A percentile compares a stretch with the other conserved stretches of the same genome.
These are phyloP conservation scores for Kitagawia praeruptora DNA, from an alignment of 129 eudicot species.

Conservation along the genomic window DNA sequence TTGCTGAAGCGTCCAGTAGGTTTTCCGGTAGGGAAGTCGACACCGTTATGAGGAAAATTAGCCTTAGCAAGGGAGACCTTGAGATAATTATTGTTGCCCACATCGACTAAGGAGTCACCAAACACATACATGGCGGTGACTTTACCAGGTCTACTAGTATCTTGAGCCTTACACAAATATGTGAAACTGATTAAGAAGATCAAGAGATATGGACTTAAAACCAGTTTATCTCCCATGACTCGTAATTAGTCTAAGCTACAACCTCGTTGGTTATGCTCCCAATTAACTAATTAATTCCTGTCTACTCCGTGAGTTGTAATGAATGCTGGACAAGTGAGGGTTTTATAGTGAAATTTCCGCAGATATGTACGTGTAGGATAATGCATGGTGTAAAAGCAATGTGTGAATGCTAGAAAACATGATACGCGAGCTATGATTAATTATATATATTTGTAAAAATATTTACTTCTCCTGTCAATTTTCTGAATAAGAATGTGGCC, in stretches of 20 bases:
- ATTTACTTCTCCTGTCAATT: background rate
- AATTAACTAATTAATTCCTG: background rate
- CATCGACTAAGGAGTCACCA: conserved; percentile 8
- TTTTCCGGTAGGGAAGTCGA: conserved; percentile 57
- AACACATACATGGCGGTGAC: background rate
- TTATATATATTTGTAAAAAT: background rate
- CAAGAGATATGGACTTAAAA: background rate
- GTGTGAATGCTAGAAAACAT: background rate
- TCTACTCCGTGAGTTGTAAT: background rate
- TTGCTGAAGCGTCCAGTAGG: conserved; percentile 83
- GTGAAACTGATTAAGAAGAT: background rate
- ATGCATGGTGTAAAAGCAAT: background rate
- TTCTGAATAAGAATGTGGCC: background rate
- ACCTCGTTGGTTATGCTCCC: background rate
- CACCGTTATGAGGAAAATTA: conserved; percentile 71
- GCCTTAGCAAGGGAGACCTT: conserved; percentile 33
- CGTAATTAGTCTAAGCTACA: background rate
- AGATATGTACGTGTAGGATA: background rate
- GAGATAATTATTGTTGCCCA: conserved; percentile 5
- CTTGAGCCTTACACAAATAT: background rate
- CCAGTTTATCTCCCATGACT: background rate
- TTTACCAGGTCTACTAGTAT: background rate
- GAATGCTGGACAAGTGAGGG: background rate
- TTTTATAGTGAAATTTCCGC: background rate
- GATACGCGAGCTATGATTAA: background rate